Conservation (phyloP, 352 stramenopile species). For the Phytophthora macrochlamydospora region DNA sequence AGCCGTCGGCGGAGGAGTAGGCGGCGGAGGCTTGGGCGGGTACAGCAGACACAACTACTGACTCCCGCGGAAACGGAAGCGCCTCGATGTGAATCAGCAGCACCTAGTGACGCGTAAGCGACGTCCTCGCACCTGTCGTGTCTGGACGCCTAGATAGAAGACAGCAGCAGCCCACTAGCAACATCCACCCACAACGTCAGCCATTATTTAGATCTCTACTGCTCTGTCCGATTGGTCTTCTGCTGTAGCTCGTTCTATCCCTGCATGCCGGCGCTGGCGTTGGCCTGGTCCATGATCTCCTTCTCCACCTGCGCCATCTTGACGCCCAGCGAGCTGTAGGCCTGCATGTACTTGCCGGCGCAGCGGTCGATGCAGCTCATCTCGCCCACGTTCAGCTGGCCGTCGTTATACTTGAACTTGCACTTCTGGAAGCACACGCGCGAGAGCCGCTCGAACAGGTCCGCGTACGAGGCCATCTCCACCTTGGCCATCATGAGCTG, state of each 20-base stretch:
- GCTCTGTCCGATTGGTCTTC: not conserved
- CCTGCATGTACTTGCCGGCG: conserved; percentile 97
- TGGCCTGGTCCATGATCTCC: conserved; percentile 84
- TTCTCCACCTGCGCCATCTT: conserved; percentile 97
- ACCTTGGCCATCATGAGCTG: conserved; percentile 91
- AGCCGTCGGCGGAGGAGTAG: conserved; percentile 50
- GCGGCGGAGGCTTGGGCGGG: conserved; percentile 44
- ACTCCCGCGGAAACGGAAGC: conserved; percentile 25
- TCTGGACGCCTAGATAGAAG: conserved; percentile 27
- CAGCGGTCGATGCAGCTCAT: conserved; percentile 99
- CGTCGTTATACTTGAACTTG: conserved; percentile 96
- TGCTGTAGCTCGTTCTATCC: conserved; percentile 27
- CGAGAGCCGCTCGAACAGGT: conserved; percentile 92
- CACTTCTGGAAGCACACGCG: conserved; percentile 94
- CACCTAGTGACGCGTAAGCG: not conserved
- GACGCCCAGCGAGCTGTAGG: conserved; percentile 93
- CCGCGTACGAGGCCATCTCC: conserved; percentile 91
- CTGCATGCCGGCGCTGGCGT: conserved; percentile 49
- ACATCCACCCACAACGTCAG: conserved; percentile 29
- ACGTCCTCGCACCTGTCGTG: conserved; percentile 3
- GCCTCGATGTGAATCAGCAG: conserved; percentile 29
- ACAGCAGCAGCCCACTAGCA: conserved; percentile 1
- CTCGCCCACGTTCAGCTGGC: conserved; percentile 96
- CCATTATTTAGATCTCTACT: conserved; percentile 61
- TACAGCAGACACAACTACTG: conserved; percentile 86